Conservation (phyloP, 108 stramenopile genomes). For the Schizochytrium sp. region DNA sequence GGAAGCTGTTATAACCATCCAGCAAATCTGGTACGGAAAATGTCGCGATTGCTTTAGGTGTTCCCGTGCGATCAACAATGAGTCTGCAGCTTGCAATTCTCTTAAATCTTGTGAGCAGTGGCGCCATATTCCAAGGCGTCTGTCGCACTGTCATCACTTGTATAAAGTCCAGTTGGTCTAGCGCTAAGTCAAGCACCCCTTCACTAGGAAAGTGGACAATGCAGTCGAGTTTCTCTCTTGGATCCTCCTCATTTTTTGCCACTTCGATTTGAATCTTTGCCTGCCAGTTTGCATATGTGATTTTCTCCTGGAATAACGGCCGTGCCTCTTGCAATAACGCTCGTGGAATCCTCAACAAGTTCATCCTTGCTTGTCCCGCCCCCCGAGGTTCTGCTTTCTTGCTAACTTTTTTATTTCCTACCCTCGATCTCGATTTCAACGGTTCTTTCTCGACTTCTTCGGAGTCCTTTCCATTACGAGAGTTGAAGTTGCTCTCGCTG, state of each 20-base stretch:
- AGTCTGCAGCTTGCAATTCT: conserved; percentile 3
- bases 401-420: neutral
- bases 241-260: too few species aligned
- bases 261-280: neutral
- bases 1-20: neutral
- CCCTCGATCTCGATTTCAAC: neutral
- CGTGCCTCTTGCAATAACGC: conserved; percentile 25
- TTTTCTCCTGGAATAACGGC: neutral
- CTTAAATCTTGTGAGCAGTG: conserved; percentile 7
- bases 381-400: neutral
- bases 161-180: conserved; percentile 6
- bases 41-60: neutral
- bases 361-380: neutral
- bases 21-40: neutral
- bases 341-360: neutral
- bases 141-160: neutral
- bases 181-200: neutral
- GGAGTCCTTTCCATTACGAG: neutral
- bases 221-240: conserved; percentile 8
- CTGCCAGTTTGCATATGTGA: neutral
- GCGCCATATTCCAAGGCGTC: conserved; percentile 29
- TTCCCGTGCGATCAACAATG: neutral
- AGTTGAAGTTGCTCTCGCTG: neutral
- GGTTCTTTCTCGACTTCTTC: too few species aligned
- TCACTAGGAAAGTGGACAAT: conserved; percentile 51